Evolutionary conservation across 2,329 filamentous ascomycete species (phyloP), one percentile per base, ranked within the genome.

Genomic region (Clarireedia homoeocarpa): DNA sequence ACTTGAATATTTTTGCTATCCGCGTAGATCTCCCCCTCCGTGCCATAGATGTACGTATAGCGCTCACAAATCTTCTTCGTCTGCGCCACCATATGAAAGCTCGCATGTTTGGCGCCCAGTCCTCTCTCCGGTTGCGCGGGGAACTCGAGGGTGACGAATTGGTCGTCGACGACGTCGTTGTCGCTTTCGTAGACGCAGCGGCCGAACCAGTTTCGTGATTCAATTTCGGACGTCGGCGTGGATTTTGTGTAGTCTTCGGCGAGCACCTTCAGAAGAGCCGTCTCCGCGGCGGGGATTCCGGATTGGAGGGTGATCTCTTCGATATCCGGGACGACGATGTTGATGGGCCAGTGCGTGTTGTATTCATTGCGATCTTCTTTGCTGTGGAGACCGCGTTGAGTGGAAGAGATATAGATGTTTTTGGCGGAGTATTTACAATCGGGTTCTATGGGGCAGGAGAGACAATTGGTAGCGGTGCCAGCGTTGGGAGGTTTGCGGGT

Each of bases 181-280:
- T 95, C 91, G 4, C 85, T 77, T 69, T 96, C 94, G 73, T 85
- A 97, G 1, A 97, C 94, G 68, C 94, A 99, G n/a, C 92, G 83
- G 0, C 94, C 94, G 67, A 91, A 97, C 90, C 91, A 87, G 61
- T 85, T 85, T 9, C 77, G 74, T 5, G 73, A 72, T 3, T 75
- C 74, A 1, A 79, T 68, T n/a, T 76, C 72, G 1, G 71, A 66
- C 53, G 73, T 70, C 4, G 78, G 74, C 0, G 76, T 81, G 6
- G 71, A 67, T 14, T 77, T 73, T 1, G 71, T 76, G 57, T 84
- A 84, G 66, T 83, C 79, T 51, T 82, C 76, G 20, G 72, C 62
- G 6, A 77, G 65, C 26, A 65, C 65, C 2, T 62, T 60, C 9
- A 61, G 54, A 2, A 73, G 51, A n/a, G 75, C 76, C 0, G 73